A percentile compares a stretch with the other conserved stretches of the same genome.
Conservation (phyloP, 371 early-diverging fungal species). For the Rhizopus arrhizus region DNA sequence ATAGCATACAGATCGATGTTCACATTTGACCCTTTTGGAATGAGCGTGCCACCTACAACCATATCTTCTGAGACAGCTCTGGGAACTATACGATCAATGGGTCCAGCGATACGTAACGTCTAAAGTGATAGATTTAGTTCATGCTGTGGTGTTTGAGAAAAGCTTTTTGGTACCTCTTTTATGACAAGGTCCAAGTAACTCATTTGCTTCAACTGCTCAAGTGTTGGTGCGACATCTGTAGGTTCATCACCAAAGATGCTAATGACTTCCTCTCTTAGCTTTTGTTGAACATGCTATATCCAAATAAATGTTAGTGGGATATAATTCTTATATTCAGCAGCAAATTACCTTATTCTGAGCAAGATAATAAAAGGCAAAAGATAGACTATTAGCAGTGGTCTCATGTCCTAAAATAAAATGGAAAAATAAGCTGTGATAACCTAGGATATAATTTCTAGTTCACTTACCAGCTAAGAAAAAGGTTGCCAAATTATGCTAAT, state of each 20-base stretch:
- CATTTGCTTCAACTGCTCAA: slow-evolving; percentile 48
- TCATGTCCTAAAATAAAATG: slow-evolving; percentile 25
- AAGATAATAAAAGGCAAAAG: slow-evolving; percentile 31
- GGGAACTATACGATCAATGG: slow-evolving; percentile 13
- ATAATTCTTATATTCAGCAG: neutral
- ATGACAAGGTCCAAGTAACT: slow-evolving; percentile 47
- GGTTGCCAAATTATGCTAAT: neutral
- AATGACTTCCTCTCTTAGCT: slow-evolving; percentile 48
- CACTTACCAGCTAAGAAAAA: slow-evolving; percentile 10
- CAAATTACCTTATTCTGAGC: slow-evolving; percentile 20
- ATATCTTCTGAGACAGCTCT: slow-evolving; percentile 22
- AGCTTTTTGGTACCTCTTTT: slow-evolving; percentile 23
- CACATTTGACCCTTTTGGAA: slow-evolving; percentile 20
- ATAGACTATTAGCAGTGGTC: slow-evolving; percentile 34
- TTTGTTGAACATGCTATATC: slow-evolving; percentile 41
- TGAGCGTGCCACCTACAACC: slow-evolving; percentile 2
- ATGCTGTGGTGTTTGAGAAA: too few species aligned
- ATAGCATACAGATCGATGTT: slow-evolving; percentile 22
- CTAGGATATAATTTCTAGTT: slow-evolving; percentile 35
- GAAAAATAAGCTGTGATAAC: slow-evolving; percentile 33
- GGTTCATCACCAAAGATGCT: slow-evolving; percentile 46
- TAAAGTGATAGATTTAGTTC: neutral
- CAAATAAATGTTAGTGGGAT: neutral
- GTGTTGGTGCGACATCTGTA: slow-evolving; percentile 41
- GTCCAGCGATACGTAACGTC: slow-evolving; percentile 16